Conservation (phyloP, 345 rosid genomes). For the Raphanus sativus region DNA sequence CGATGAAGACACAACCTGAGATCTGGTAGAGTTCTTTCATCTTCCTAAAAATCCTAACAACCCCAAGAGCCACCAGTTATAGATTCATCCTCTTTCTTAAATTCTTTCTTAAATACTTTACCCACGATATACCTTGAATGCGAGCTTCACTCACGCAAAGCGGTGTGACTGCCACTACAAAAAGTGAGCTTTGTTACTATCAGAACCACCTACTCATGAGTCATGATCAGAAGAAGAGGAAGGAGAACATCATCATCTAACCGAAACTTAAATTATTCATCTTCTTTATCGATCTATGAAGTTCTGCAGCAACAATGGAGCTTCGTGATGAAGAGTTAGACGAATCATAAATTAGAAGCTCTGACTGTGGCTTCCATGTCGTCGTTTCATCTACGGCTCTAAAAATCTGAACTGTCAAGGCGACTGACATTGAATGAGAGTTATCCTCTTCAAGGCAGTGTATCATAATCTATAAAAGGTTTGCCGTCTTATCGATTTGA, state of each 20-base stretch:
- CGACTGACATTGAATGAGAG: background rate
- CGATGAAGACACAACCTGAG: no score
- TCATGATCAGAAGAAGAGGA: no score
- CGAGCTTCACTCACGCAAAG: no score
- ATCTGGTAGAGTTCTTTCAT: background rate
- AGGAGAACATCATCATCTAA: no score
- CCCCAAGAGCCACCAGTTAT: background rate
- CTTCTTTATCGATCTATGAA: no score
- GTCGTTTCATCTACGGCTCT: background rate
- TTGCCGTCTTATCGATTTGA: background rate
- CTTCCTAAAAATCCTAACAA: background rate
- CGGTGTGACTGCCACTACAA: no score
- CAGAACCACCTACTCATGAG: background rate
- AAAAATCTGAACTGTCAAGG: background rate
- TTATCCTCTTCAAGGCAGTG: background rate
- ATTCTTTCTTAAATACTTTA: background rate
- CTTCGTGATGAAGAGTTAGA: background rate
- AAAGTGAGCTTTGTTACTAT: background rate
- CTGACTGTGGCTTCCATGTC: background rate
- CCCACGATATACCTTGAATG: background rate
- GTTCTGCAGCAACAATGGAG: background rate
- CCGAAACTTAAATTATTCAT: no score
- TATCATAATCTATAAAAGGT: background rate
- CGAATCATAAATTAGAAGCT: background rate
- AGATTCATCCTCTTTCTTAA: background rate